These are phyloP conservation scores for Colletotrichum coccodes DNA, from an alignment of 2,329 filamentous ascomycete genomes.

Conservation along the genomic window DNA sequence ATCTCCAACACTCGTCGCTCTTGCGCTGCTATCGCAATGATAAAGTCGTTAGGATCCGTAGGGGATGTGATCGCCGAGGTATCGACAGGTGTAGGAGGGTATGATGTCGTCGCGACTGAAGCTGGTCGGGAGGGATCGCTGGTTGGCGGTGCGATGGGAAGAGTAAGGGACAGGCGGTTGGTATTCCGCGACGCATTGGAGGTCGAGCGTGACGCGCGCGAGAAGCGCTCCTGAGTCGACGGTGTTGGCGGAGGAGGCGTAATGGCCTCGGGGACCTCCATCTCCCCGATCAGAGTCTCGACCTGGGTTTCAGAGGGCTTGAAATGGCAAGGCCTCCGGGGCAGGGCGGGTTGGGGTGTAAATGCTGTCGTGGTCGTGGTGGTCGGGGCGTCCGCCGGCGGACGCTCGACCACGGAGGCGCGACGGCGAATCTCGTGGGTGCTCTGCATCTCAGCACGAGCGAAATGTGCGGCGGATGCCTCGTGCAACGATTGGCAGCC, in stretches of 20 bases:
- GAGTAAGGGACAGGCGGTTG: slow-evolving; percentile 69
- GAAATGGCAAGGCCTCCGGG: slow-evolving; percentile 17
- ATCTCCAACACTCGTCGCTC: slow-evolving; percentile 92
- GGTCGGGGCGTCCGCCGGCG: slow-evolving; percentile 39
- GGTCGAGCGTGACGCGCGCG: slow-evolving; percentile 61
- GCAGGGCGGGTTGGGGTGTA: slow-evolving; percentile 17
- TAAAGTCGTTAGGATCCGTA: slow-evolving; percentile 72
- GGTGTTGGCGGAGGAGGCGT: slow-evolving; percentile 50
- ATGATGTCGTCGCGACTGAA: slow-evolving; percentile 56
- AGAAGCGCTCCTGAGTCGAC: slow-evolving; percentile 50
- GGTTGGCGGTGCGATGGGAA: slow-evolving; percentile 68
- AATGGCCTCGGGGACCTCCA: slow-evolving; percentile 28
- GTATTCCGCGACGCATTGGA: slow-evolving; percentile 64
- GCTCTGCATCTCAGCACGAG: slow-evolving; percentile 37
- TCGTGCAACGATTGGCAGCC: slow-evolving; percentile 41
- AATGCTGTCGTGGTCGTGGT: slow-evolving; percentile 31
- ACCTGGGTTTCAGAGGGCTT: slow-evolving; percentile 19
- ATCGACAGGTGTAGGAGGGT: slow-evolving; percentile 63
- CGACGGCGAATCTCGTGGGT: slow-evolving; percentile 51
- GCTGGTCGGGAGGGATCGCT: slow-evolving; percentile 62
- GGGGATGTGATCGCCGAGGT: slow-evolving; percentile 54
- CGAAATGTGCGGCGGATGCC: slow-evolving; percentile 38
- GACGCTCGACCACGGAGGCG: slow-evolving; percentile 49
- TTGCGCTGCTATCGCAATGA: slow-evolving; percentile 91
- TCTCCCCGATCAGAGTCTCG: slow-evolving; percentile 17